These are phyloP conservation scores for Somion occarium DNA, from an alignment of 1,284 basidiomycete genomes.

Conservation along the genomic window DNA sequence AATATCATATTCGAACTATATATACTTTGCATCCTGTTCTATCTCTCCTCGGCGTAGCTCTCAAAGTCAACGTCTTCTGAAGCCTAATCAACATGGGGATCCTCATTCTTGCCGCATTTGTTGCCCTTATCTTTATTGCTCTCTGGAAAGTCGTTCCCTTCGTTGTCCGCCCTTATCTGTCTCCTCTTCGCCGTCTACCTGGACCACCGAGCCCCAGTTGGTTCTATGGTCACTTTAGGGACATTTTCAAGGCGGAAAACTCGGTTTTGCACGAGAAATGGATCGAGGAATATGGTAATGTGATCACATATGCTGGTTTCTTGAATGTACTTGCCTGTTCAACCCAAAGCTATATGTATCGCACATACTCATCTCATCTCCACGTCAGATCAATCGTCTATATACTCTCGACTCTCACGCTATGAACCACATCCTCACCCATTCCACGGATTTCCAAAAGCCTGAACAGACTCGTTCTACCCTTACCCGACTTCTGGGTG, in stretches of 20 bases:
- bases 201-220: constrained; percentile 21
- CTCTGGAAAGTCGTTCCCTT: constrained; percentile 1
- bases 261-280: constrained; percentile 12
- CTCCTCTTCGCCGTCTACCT: constrained; percentile 20
- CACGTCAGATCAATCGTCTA: constrained; percentile 14
- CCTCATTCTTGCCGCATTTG: background rate
- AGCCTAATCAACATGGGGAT: background rate
- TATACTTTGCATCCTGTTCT: too few species aligned
- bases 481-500: constrained; percentile 24
- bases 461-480: constrained; percentile 17
- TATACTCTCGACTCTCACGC: constrained; percentile 32
- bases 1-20: too few species aligned
- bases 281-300: constrained; percentile 12
- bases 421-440: constrained; percentile 32
- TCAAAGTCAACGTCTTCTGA: background rate
- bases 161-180: constrained; percentile 9
- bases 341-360: too few species aligned
- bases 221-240: constrained; percentile 21
- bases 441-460: constrained; percentile 31
- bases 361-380: too few species aligned
- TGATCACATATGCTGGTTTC: constrained; percentile 12
- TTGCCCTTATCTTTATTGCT: background rate
- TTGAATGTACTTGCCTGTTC: constrained; percentile 11
- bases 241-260: constrained; percentile 1
- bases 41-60: background rate